These are phyloP conservation scores for Aspergillus sp. DNA, from an alignment of 2,329 filamentous ascomycete genomes.

Conservation along the genomic window DNA sequence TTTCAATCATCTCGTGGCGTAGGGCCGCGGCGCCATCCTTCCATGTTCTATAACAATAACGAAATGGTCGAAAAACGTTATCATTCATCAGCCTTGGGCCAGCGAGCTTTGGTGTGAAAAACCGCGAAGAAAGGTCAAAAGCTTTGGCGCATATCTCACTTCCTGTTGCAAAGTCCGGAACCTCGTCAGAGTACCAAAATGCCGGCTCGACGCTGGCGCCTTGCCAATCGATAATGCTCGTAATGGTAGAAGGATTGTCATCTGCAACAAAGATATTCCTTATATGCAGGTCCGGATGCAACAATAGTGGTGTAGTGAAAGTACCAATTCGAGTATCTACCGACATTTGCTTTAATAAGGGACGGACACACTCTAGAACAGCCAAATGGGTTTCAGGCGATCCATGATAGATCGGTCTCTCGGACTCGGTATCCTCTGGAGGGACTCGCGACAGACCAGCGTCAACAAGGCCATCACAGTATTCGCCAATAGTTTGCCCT, in stretches of 20 bases:
- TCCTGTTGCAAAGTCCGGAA: conserved; percentile 41
- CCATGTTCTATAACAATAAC: conserved; percentile 43
- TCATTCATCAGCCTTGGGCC: conserved; percentile 36
- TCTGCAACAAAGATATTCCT: conserved; percentile 46
- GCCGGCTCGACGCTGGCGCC: conserved; percentile 40
- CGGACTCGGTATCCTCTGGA: conserved; percentile 14
- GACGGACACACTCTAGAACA: conserved; percentile 30
- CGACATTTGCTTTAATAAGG: conserved; percentile 31
- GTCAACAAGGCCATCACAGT: conserved; percentile 40
- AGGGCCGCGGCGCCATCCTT: conserved; percentile 41
- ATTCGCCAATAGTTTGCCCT: conserved; percentile 38
- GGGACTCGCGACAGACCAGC: conserved; percentile 38
- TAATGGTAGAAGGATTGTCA: conserved; percentile 37
- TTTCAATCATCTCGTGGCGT: conserved; percentile 42
- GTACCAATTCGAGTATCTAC: conserved; percentile 26
- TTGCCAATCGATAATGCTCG: conserved; percentile 47
- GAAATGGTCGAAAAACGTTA: conserved; percentile 38
- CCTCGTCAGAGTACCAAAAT: conserved; percentile 39
- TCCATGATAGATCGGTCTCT: conserved; percentile 35
- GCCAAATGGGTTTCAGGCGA: conserved; percentile 33
- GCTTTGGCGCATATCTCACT: conserved; percentile 33
- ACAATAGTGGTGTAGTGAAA: conserved; percentile 31
- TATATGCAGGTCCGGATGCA: conserved; percentile 44
- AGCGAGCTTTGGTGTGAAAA: conserved; percentile 30
- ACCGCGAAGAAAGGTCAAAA: conserved; percentile 33